phyloP scores from a whole-genome alignment of 2,329 filamentous ascomycete genomes.

The Biscogniauxia mediterranea region DNA sequence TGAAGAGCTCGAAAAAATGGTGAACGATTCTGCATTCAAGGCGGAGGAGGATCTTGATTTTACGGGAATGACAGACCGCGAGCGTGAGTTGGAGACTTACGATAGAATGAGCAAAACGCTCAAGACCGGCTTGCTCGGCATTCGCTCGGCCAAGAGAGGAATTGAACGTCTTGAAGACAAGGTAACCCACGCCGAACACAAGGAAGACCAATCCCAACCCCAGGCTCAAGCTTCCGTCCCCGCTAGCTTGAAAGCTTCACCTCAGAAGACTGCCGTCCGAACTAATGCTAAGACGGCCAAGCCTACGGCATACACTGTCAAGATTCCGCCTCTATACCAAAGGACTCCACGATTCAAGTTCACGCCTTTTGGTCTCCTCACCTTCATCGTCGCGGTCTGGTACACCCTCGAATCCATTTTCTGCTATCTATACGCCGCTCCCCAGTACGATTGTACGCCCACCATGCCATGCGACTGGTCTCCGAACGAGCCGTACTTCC shows the following conservation, averaged over 20 bases:
- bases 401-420: slow-evolving; percentile 52
- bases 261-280: slow-evolving; percentile 4
- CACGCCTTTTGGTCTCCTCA: slow-evolving; percentile 46
- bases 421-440: slow-evolving; percentile 54
- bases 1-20: slow-evolving; percentile 28
- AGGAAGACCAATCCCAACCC: slow-evolving; percentile 11
- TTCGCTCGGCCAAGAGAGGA: slow-evolving; percentile 55
- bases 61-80: slow-evolving; percentile 30
- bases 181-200: slow-evolving; percentile 41
- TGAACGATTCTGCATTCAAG: slow-evolving; percentile 26
- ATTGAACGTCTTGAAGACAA: slow-evolving; percentile 57
- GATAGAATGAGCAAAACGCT: slow-evolving; percentile 53
- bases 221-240: background rate
- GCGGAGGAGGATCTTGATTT: slow-evolving; percentile 28
- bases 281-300: background rate
- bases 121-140: slow-evolving; percentile 49
- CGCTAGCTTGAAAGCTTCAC: slow-evolving; percentile 5
- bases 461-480: slow-evolving; percentile 52
- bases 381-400: slow-evolving; percentile 50
- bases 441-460: slow-evolving; percentile 45
- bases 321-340: slow-evolving; percentile 47
- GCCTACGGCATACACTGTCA: slow-evolving; percentile 39
- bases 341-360: slow-evolving; percentile 44
- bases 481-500: slow-evolving; percentile 58
- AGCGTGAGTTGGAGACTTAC: slow-evolving; percentile 43